Conservation (phyloP, 2,329 filamentous ascomycete genomes). For the Aspergillus sp. region DNA sequence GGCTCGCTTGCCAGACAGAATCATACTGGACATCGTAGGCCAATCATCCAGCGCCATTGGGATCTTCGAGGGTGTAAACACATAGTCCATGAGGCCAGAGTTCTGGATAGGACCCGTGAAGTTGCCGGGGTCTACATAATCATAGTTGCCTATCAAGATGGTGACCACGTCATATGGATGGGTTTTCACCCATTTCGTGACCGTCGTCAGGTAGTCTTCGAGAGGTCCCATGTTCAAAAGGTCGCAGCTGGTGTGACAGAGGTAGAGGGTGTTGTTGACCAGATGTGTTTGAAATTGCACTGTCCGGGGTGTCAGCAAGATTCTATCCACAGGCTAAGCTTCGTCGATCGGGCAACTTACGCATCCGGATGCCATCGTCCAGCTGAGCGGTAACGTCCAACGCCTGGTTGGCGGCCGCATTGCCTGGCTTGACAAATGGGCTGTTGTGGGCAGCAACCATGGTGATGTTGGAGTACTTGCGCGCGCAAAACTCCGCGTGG, state of each 20-base stretch:
- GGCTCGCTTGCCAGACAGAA: slow-evolving; percentile 68
- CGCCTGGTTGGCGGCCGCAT: slow-evolving; percentile 74
- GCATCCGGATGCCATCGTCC: slow-evolving; percentile 68
- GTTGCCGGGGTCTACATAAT: slow-evolving; percentile 65
- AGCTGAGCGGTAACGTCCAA: slow-evolving; percentile 69
- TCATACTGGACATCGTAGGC: slow-evolving; percentile 79
- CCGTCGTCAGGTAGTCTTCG: slow-evolving; percentile 68
- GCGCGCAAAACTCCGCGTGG: slow-evolving; percentile 72
- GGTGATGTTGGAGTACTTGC: slow-evolving; percentile 80
- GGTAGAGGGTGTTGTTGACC: slow-evolving; percentile 63
- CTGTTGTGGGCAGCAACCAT: slow-evolving; percentile 79
- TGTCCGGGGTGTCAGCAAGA: slow-evolving; percentile 26
- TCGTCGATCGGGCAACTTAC: slow-evolving; percentile 37
- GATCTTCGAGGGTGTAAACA: slow-evolving; percentile 70
- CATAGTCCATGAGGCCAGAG: slow-evolving; percentile 70
- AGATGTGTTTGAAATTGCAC: slow-evolving; percentile 63
- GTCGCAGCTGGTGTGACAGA: slow-evolving; percentile 84
- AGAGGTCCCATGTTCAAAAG: slow-evolving; percentile 80
- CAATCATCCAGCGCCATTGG: slow-evolving; percentile 75
- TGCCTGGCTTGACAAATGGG: slow-evolving; percentile 70
- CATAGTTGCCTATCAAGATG: slow-evolving; percentile 80
- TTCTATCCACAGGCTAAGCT: background rate
- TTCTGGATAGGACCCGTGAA: slow-evolving; percentile 70
- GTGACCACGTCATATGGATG: slow-evolving; percentile 89
- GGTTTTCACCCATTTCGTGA: slow-evolving; percentile 69